phyloP scores from a whole-genome alignment of 495 filamentous ascomycete species.

The Niebla homalea region DNA sequence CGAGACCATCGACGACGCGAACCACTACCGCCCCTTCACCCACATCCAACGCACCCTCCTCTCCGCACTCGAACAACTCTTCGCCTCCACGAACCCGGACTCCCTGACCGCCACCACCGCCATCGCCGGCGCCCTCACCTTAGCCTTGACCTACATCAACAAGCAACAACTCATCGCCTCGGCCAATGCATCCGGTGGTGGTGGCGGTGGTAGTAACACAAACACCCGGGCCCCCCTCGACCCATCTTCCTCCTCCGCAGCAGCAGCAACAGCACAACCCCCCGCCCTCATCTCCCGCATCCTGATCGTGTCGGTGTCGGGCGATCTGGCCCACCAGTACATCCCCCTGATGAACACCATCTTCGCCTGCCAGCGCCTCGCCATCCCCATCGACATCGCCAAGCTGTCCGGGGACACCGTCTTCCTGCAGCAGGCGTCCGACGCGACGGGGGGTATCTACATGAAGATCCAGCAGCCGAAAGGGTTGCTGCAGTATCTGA shows the following conservation, averaged over 20 bases:
- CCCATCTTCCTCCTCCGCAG: slow-evolving; percentile 25
- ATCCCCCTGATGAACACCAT: slow-evolving; percentile 97
- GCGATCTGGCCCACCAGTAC: slow-evolving; percentile 77
- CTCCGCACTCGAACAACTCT: slow-evolving; percentile 51
- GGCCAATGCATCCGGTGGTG: slow-evolving; percentile 17
- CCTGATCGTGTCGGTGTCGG: slow-evolving; percentile 70
- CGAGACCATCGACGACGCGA: slow-evolving; percentile 29
- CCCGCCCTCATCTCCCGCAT: slow-evolving; percentile 66
- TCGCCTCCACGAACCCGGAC: slow-evolving; percentile 46
- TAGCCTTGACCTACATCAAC: slow-evolving; percentile 82
- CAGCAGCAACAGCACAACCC: slow-evolving; percentile 26
- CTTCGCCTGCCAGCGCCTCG: slow-evolving; percentile 75
- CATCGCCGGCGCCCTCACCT: slow-evolving; percentile 80
- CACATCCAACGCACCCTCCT: slow-evolving; percentile 69
- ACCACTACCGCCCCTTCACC: slow-evolving; percentile 89
- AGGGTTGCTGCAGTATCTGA: slow-evolving; percentile 77
- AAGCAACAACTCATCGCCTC: slow-evolving; percentile 31
- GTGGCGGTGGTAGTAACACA: slow-evolving; percentile 20
- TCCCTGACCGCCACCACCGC: slow-evolving; percentile 62
- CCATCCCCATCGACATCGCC: slow-evolving; percentile 80
- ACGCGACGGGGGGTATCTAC: slow-evolving; percentile 81
- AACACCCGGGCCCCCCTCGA: slow-evolving; percentile 15
- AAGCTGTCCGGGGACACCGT: slow-evolving; percentile 74
- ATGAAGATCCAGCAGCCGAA: slow-evolving; percentile 52
- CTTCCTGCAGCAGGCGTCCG: slow-evolving; percentile 89